Base-by-base conservation (phyloP, 371 early-diverging fungal species). In the Mucor velutinosus region DNA sequence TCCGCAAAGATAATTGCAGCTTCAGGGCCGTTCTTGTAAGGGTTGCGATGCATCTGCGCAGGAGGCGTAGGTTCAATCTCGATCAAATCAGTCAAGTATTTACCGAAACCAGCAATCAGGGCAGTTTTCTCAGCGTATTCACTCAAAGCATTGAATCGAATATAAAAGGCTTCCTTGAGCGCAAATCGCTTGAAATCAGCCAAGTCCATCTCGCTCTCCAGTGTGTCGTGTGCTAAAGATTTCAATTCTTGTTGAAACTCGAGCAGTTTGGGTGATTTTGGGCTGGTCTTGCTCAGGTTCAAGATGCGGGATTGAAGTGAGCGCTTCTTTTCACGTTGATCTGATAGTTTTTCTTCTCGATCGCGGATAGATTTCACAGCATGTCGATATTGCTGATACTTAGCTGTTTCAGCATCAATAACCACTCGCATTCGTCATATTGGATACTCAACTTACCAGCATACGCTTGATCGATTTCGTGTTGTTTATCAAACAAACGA, bases 161-260 rank as follows among this genome's bases (percentile, higher is more conserved):
- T 53, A 58, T 83, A 83, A 58, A 83, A 81, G 1, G 84, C 84
- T 60, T 83, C 84, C 21, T 77, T 78, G 3, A 83, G 37, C 1
- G 84, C 84, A 69, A 81, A 81, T 37, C 84, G 76, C 60, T 83
- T 83, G 30, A 79, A 83, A 55, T 83, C 80, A 3, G 81, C 76
- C 62, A 83, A 65, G 55, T 81, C 84, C 70, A 76, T 66, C 49
- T 83, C 84, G 19, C 66, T 76, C 32, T 77, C 78, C 32, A 70
- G 76, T 12, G 81, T 79, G 35, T 83, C 84, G 7, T 73, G 70
- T 57, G 75, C 76, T 58, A 83, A 67, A 15, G 78, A 72, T 14
- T 68, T 68, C 15, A 83, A 66, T 43, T 83, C 84, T 37, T 60
- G 69, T 17, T 75, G 67, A 55, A 81, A 73, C 58, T 83, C 84